Evolutionary conservation across 2,329 filamentous ascomycete genomes (phyloP), one percentile per base, ranked within the genome.

Genomic region (Trichophyton mentagrophytes): DNA sequence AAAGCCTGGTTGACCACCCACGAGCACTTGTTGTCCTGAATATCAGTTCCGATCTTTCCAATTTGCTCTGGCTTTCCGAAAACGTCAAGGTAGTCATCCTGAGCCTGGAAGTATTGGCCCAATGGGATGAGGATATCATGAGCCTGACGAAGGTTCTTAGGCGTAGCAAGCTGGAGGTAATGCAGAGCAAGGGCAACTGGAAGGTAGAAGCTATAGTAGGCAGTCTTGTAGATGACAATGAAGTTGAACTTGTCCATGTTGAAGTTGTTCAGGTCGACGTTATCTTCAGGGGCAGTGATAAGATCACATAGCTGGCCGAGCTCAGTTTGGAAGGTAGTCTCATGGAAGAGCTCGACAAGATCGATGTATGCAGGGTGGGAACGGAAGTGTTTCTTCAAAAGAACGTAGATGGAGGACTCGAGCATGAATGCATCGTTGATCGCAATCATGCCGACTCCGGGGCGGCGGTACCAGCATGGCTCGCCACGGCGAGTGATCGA

Each of bases 141-240:
- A 51, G 90, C 87, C 71, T 88, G 87, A 78, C 92, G 87, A 63
- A 99, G 85, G 80, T 96, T 97, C 77, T 88, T 84, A 30, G 86
- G 84, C 7, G 90, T 93, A 22, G 92, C 93, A 63, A 91, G 81
- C 71, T 90, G 86, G 67, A 91, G 84, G 77, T 90, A 87, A 79
- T 92, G 81, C 68, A 99, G 81, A 3, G 93, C 89, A 51, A 99
- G 83, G 8, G 90, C 92, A 61, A 99, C 90, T 62, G 93, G 93
- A 13, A 99, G 87, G 79, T 97, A 97, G 82, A 99, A 99, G 71
- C 88, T 95, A 82, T 99, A 99, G 81, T 95, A 99, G 58, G 93
- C 91, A 25, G 93, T 99, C 85, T 99, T 99, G 85, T 95, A 97
- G 77, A 95, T 89, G 78, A 99, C 93, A 71, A 99, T 99, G 82